Base-by-base conservation (phyloP, 2,329 filamentous ascomycete genomes). In the Plectosphaerella plurivora region DNA sequence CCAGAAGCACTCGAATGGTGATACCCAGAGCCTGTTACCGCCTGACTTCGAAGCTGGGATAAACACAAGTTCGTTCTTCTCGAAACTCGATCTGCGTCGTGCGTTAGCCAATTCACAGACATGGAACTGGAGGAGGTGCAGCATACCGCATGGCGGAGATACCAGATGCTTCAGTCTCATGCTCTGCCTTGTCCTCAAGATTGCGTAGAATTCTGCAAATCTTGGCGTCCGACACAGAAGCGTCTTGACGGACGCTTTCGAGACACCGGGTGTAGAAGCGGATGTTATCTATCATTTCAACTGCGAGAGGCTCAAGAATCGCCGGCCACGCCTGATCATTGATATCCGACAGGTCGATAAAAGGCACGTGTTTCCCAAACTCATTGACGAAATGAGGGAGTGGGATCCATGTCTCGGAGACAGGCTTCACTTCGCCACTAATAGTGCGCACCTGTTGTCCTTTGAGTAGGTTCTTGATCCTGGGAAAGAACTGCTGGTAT, bases 191-290 rank as follows among this genome's bases (percentile, higher is more conserved):
- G n/a, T 20, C 18, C 37, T 16, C 37, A n/a, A 41, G 37, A 41
- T 8, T 41, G 37, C 15, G 37, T 16, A 39, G 37, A 18, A 39
- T 39, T n/a, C 16, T 14, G 7, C 37, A 14, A n/a, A 39, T n/a
- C 14, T 51, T 28, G 14, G 7, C 37, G 14, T 39, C 37, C 15
- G 37, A 18, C 2, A 18, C 28, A 8, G 28, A 33, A 33, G 8
- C 28, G 28, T 33, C 28, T 3, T 12, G 28, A 3, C 28, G 28
- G 11, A 36, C 37, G 8, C 36, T 41, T 14, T 25, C 35, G 28
- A 54, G n/a, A 18, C 49, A 49, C 7, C 22, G 28, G 12, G 49
- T 20, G 24, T 54, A 54, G 41, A 54, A 54, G 14, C n/a, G 8
- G 5, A 52, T 16, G 45, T 46, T 22, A 7, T 37, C 20, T 5